phyloP scores from a whole-genome alignment of 2,329 filamentous ascomycete species.

The Exophiala oligosperma region DNA sequence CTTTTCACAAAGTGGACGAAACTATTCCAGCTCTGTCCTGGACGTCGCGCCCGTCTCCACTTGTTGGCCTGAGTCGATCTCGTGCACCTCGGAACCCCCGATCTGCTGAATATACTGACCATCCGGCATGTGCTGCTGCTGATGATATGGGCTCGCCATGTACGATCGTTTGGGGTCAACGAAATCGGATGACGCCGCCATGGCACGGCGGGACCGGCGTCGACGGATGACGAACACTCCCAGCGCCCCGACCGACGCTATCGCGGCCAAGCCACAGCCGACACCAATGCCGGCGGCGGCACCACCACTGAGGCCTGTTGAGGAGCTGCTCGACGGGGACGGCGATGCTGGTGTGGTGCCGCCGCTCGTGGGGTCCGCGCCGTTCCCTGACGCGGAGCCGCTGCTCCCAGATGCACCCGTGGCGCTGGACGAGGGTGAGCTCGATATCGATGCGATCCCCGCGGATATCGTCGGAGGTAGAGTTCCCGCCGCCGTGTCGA shows the following conservation, averaged over 20 bases:
- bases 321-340: background rate
- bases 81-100: conserved; percentile 7
- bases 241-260: background rate
- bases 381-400: background rate
- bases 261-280: background rate
- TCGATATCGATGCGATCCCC: background rate
- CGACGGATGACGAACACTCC: background rate
- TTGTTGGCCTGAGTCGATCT: conserved; percentile 1
- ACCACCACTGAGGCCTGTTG: background rate
- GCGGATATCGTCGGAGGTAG: background rate
- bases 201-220: background rate
- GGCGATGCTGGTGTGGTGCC: background rate
- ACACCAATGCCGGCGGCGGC: conserved; percentile 4
- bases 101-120: conserved; percentile 3
- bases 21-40: conserved; percentile 8
- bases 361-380: background rate
- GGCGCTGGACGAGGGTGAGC: background rate
- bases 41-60: background rate
- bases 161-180: background rate
- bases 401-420: background rate
- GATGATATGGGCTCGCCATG: background rate
- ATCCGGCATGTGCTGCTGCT: background rate
- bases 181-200: background rate
- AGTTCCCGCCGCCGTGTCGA: conserved; percentile 5
- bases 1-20: background rate